phyloP scores from a whole-genome alignment of 2,329 filamentous ascomycete genomes.

The Ploettnerulaceae sp. region DNA sequence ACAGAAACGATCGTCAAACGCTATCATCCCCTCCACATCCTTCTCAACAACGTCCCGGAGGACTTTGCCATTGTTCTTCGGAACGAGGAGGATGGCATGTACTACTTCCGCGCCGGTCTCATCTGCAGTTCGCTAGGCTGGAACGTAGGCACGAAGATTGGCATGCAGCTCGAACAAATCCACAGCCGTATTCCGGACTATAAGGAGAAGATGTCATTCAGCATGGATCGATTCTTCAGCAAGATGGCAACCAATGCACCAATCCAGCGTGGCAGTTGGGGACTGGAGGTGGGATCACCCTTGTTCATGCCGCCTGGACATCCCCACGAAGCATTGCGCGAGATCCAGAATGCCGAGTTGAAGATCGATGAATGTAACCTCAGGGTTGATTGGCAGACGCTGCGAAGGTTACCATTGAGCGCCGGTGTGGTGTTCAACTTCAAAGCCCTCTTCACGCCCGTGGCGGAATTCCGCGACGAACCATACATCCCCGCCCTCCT shows the following conservation, averaged over 20 bases:
- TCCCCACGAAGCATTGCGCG: slow-evolving; percentile 56
- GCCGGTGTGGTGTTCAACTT: slow-evolving; percentile 80
- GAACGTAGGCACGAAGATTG: slow-evolving; percentile 72
- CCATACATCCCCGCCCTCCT: slow-evolving; percentile 66
- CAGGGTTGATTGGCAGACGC: slow-evolving; percentile 83
- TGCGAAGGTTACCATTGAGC: slow-evolving; percentile 72
- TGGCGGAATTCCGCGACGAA: slow-evolving; percentile 65
- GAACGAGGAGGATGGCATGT: slow-evolving; percentile 65
- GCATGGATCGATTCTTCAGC: slow-evolving; percentile 79
- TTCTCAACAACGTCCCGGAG: slow-evolving; percentile 76
- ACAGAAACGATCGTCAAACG: slow-evolving; percentile 55
- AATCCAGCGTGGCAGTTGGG: slow-evolving; percentile 83
- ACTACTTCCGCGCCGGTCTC: slow-evolving; percentile 69
- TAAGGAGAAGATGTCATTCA: slow-evolving; percentile 81
- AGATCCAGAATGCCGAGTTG: slow-evolving; percentile 52
- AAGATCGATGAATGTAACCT: slow-evolving; percentile 57
- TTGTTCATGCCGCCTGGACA: slow-evolving; percentile 70
- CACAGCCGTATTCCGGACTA: slow-evolving; percentile 76
- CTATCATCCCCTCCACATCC: slow-evolving; percentile 61
- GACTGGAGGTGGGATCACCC: slow-evolving; percentile 68
- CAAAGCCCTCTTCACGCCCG: slow-evolving; percentile 76
- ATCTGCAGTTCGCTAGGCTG: slow-evolving; percentile 79
- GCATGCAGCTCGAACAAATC: slow-evolving; percentile 63
- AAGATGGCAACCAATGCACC: slow-evolving; percentile 69
- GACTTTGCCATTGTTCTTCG: slow-evolving; percentile 76